These are phyloP conservation scores for Trichoderma sp. DNA, from an alignment of 2,329 filamentous ascomycete species.

Conservation along the genomic window DNA sequence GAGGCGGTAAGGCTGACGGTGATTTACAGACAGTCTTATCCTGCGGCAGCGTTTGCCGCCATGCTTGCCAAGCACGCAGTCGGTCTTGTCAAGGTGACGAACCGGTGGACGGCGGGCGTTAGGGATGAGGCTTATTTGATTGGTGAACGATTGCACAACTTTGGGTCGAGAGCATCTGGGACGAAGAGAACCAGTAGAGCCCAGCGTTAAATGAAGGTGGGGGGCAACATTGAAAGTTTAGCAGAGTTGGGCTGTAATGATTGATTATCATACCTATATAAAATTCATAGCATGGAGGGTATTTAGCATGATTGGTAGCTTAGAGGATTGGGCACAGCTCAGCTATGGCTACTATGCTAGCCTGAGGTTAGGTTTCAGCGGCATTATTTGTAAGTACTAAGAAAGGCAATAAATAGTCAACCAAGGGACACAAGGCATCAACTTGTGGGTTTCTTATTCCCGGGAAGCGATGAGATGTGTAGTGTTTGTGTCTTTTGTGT, in stretches of 20 bases:
- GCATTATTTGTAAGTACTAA: background rate
- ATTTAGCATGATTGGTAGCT: background rate
- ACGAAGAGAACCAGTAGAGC: constrained; percentile 33
- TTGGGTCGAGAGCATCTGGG: constrained; percentile 54
- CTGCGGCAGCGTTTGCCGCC: constrained; percentile 53
- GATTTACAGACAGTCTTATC: constrained; percentile 65
- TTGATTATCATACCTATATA: too few relatives aligned
- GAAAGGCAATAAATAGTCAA: background rate
- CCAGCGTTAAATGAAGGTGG: constrained; percentile 32
- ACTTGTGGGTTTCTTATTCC: background rate
- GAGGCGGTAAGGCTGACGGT: constrained; percentile 34
- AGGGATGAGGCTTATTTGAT: constrained; percentile 95
- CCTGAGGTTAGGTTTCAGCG: background rate
- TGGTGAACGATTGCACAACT: constrained; percentile 92
- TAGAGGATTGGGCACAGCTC: background rate
- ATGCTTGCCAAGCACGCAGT: constrained; percentile 42
- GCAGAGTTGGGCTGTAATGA: background rate
- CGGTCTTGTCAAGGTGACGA: constrained; percentile 59
- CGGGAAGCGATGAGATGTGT: background rate
- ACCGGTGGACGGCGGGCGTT: constrained; percentile 75
- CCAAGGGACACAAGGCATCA: background rate
- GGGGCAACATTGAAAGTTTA: background rate
- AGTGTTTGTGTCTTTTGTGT: background rate
- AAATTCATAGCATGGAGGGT: background rate
- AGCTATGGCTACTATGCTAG: background rate